A percentile compares a stretch with the other conserved stretches of the same genome.
phyloP scores from a whole-genome alignment of 768 basidiomycete genomes.

The Serendipita vermifera region DNA sequence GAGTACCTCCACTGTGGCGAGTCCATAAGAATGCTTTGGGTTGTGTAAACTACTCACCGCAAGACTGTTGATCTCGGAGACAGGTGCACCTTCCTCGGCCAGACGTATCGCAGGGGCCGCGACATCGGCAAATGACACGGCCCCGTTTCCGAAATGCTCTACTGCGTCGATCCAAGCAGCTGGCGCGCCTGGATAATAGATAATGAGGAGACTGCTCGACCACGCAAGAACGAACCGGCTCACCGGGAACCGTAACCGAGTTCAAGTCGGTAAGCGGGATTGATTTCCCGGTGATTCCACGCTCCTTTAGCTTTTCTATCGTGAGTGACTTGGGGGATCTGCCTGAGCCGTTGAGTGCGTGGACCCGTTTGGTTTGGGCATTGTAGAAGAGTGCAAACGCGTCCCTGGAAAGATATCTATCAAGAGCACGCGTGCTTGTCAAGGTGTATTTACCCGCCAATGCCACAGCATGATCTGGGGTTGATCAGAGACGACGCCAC shows the following conservation, averaged over 20 bases:
- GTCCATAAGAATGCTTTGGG: slow-evolving; percentile 8
- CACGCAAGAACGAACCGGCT: slow-evolving; percentile 8
- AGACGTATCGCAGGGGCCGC: slow-evolving; percentile 81
- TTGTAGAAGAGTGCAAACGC: slow-evolving; percentile 91
- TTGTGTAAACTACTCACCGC: slow-evolving; percentile 29
- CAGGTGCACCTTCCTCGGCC: slow-evolving; percentile 85
- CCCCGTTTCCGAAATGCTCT: slow-evolving; percentile 67
- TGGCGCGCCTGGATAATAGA: slow-evolving; percentile 54
- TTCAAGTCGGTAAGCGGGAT: slow-evolving; percentile 79
- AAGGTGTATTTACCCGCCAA: slow-evolving; percentile 65
- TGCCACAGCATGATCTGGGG: slow-evolving; percentile 62
- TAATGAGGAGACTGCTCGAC: slow-evolving; percentile 8
- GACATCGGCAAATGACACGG: slow-evolving; percentile 50
- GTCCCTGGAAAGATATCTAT: slow-evolving; percentile 38
- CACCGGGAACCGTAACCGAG: slow-evolving; percentile 80
- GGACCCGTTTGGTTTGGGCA: slow-evolving; percentile 65
- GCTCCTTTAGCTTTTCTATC: slow-evolving; percentile 54
- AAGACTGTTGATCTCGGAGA: slow-evolving; percentile 65
- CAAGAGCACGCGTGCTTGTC: background rate
- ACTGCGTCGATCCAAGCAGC: slow-evolving; percentile 92
- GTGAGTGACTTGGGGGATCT: slow-evolving; percentile 67
- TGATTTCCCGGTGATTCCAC: slow-evolving; percentile 49
- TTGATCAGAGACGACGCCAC: too few relatives aligned
- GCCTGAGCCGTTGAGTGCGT: slow-evolving; percentile 88
- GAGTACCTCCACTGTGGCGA: slow-evolving; percentile 35